Conservation (phyloP, 495 filamentous ascomycete genomes). For the Podospora appendiculata region DNA sequence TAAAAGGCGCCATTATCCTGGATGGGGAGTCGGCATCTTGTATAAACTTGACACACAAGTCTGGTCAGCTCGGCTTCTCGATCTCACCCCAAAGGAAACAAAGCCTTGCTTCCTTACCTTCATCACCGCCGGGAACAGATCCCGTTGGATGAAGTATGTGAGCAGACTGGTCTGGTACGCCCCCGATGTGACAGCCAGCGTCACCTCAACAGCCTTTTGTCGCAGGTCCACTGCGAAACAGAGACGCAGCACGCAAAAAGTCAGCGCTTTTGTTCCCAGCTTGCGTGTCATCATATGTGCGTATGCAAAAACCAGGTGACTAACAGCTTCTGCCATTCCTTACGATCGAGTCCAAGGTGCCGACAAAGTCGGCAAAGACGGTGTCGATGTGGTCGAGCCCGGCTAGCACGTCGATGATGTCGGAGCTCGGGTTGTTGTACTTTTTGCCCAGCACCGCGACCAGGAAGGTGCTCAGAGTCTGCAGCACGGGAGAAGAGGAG, state of each 20-base stretch:
- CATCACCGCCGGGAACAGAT: slow-evolving; percentile 90
- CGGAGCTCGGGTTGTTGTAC: slow-evolving; percentile 92
- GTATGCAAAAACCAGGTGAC: slow-evolving; percentile 13
- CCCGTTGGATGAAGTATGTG: slow-evolving; percentile 91
- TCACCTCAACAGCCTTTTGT: slow-evolving; percentile 70
- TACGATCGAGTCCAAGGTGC: slow-evolving; percentile 70
- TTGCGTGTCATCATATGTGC: background rate
- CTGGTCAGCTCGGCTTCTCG: background rate
- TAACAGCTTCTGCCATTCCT: slow-evolving; percentile 66
- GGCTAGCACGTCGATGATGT: slow-evolving; percentile 83
- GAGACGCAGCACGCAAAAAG: too few relatives aligned
- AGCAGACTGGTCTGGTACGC: slow-evolving; percentile 90
- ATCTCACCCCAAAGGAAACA: background rate
- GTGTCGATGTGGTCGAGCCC: slow-evolving; percentile 81
- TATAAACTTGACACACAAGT: slow-evolving; percentile 53
- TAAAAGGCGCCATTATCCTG: slow-evolving; percentile 65
- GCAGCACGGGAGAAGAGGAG: background rate
- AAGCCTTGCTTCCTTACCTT: slow-evolving; percentile 51
- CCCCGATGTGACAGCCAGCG: slow-evolving; percentile 78
- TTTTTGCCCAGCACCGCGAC: slow-evolving; percentile 72
- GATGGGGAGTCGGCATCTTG: slow-evolving; percentile 65
- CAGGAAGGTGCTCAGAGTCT: slow-evolving; percentile 91
- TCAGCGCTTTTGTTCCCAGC: background rate
- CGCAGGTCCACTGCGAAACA: slow-evolving; percentile 64
- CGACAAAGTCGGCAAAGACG: slow-evolving; percentile 83